Evolutionary conservation across 768 basidiomycete genomes (phyloP), one percentile per base, ranked within the genome.

Genomic region (Boletus fagicola): DNA sequence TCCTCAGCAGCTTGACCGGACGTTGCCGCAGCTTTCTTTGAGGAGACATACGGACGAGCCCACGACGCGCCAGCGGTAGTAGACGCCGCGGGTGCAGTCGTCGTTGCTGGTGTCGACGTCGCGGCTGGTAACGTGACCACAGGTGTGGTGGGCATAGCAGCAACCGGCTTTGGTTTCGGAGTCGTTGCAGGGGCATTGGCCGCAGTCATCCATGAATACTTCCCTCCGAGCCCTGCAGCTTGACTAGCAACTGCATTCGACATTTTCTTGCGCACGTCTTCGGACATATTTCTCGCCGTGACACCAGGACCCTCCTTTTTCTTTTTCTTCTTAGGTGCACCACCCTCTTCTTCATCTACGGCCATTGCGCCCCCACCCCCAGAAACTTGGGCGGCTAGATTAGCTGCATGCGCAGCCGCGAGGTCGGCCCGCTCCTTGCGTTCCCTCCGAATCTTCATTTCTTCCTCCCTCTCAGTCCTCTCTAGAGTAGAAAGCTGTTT

Each of bases 251-350:
- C 89, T 24, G 88, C 88, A 70, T 96, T 93, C 35, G 88, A 89
- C 86, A 94, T 86, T 70, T 92, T 93, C 79, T 95, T 95, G 62
- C 87, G 78, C 64, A 92, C 88, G 64, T 94, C 93, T 72, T 94
- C 93, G 6, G 86, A 88, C 90, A 95, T 92, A 67, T 93, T 94
- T 55, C 88, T 77, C 53, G 92, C 90, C 0, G 89, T 90, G 12
- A 92, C 88, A 12, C 90, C 88, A 0, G 91, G 90, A 0, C 88
- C 88, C 33, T 92, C 90, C 68, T 88, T 86, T 70, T 91, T 92
- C 72, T 88, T 83, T 74, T 80, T 80, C 71, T 90, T 91, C 76
- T 88, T 91, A 74, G 87, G 86, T 49, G 80, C 81, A 36, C 77
- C 80, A 2, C 77, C 82, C 5, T 81, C 83, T 18, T 81, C 84